A percentile compares a stretch with the other conserved stretches of the same genome.
Evolutionary conservation across 352 stramenopile genomes (phyloP).

Genomic region (Thalassiosira pacifica): DNA sequence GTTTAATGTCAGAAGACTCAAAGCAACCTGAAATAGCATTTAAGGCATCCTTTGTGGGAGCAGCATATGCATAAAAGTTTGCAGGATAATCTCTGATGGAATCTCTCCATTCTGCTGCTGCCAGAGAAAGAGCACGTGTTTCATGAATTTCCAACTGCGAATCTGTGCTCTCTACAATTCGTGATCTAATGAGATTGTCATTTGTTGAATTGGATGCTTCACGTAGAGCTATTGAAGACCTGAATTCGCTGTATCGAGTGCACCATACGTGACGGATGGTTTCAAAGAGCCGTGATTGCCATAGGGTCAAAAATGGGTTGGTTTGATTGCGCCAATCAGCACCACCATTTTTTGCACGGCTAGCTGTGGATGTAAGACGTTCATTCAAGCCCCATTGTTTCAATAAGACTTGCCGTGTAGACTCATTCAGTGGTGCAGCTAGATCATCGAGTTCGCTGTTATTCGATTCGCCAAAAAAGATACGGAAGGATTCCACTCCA

Average conservation of each 20-base stretch:
- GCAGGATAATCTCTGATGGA: conserved; percentile 82
- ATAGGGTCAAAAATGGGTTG: conserved; percentile 44
- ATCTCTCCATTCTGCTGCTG: conserved; percentile 75
- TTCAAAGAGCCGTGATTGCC: conserved; percentile 72
- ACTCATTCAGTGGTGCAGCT: conserved; percentile 48
- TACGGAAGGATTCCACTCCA: conserved; percentile 17
- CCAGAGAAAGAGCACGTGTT: conserved; percentile 62
- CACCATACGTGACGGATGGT: conserved; percentile 64
- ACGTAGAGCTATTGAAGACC: conserved; percentile 24
- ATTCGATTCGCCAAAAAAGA: conserved; percentile 43
- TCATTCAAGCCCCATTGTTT: conserved; percentile 52
- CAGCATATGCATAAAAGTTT: conserved; percentile 85
- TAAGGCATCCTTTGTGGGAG: conserved; percentile 55
- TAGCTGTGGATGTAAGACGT: conserved; percentile 3
- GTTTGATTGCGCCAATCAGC: background rate
- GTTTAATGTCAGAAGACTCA: background rate
- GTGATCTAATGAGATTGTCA: conserved; percentile 6
- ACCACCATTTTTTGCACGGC: background rate
- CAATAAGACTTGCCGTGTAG: conserved; percentile 41
- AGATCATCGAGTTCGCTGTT: background rate
- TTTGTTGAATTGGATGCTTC: conserved; percentile 20
- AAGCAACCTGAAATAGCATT: conserved; percentile 30
- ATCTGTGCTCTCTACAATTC: conserved; percentile 22
- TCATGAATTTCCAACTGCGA: conserved; percentile 60
- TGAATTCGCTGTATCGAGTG: conserved; percentile 49